Evolutionary conservation across 2,329 filamentous ascomycete species (phyloP), one percentile per base, ranked within the genome.

Genomic region (Apiospora aurea): DNA sequence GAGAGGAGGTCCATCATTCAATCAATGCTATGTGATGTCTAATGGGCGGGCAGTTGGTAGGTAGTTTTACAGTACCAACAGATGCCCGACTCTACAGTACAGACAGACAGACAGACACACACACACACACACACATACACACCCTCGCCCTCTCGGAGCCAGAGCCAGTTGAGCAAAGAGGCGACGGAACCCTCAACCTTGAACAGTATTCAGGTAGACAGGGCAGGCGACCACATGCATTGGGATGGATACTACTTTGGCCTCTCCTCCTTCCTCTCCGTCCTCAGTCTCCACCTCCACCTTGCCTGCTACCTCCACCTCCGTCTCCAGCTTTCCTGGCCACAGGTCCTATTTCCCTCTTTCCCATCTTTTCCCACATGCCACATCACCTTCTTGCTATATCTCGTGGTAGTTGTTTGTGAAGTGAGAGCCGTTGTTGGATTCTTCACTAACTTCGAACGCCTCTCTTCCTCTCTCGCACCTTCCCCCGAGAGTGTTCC

Each of bases 261-360:
- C 13, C 18, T 41, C 57, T 38, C 34, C 57, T 64, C 57, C 57
- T 64, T 64, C 21, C 57, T 24, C 34, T 41, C 57, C 57, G 38
- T 64, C 57, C 21, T 41, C 34, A 64, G 38, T 61, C 57, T 64
- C 57, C 57, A 41, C 57, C 57, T 64, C 57, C 57, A 64, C 57
- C 57, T 64, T 41, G 57, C 3, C 41, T 64, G 34, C 34, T 41
- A 41, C 57, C 53, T 61, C 57, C 57, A 64, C 57, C 53, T n/a
- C 53, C 34, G 57, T 41, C 57, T 64, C 57, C 57, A 64, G 57
- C 57, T 64, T 64, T 64, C 38, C 18, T 64, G 18, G 24, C 57
- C n/a, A 34, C n/a, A 41, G 8, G 57, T 64, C 57, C 34, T 64
- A 64, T 64, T 64, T 64, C 57, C 57, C 57, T 64, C 57, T 64